Conservation (phyloP, 2,329 filamentous ascomycete genomes). For the Orbilia blumenaviensis region DNA sequence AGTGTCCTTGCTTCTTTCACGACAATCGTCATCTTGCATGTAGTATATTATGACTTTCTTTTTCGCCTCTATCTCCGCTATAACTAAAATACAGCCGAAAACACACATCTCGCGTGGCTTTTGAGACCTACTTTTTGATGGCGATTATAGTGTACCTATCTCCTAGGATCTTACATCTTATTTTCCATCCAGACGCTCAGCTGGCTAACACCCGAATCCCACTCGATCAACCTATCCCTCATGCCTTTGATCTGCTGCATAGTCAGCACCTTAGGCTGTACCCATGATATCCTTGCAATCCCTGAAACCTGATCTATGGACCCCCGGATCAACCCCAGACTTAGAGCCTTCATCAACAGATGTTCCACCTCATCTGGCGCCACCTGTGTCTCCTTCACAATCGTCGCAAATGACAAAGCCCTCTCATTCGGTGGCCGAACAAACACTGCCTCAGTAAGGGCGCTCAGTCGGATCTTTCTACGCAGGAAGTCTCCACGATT, state of each 20-base stretch:
- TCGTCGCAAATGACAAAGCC: slow-evolving; percentile 88
- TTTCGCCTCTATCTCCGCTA: slow-evolving; percentile 11
- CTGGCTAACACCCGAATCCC: slow-evolving; percentile 95
- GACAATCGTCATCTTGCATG: background rate
- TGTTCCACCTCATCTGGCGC: slow-evolving; percentile 93
- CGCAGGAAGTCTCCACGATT: slow-evolving; percentile 85
- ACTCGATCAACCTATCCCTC: slow-evolving; percentile 85
- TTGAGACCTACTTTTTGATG: background rate
- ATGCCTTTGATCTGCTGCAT: slow-evolving; percentile 94
- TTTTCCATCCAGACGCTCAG: slow-evolving; percentile 63
- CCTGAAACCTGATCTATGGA: slow-evolving; percentile 96
- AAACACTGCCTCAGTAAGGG: slow-evolving; percentile 95
- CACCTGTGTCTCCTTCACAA: slow-evolving; percentile 91
- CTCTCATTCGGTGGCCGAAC: slow-evolving; percentile 93
- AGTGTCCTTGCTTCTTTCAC: background rate
- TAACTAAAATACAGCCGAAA: slow-evolving; percentile 42
- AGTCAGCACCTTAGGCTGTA: slow-evolving; percentile 97
- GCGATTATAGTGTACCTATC: background rate
- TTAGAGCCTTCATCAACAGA: slow-evolving; percentile 98
- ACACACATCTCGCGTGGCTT: background rate
- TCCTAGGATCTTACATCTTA: slow-evolving; percentile 50
- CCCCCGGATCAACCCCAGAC: slow-evolving; percentile 84
- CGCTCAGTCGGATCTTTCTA: slow-evolving; percentile 97
- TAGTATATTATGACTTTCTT: slow-evolving; percentile 22
- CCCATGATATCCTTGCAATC: slow-evolving; percentile 96